Base-by-base conservation (phyloP, 2,329 filamentous ascomycete species). In the Sclerotiophoma versabilis region DNA sequence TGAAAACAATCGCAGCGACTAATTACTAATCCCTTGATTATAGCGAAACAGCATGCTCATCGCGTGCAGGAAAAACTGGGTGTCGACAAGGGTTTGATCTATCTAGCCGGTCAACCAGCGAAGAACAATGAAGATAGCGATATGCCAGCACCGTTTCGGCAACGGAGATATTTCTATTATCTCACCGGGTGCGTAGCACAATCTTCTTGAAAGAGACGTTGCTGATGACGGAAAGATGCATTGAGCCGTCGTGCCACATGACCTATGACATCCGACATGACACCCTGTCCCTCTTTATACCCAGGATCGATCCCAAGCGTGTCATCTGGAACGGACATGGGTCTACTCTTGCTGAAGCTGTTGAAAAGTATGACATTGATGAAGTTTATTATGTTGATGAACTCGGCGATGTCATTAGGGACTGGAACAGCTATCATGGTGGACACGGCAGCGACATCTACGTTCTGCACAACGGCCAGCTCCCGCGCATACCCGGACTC, bases 201-300 rank as follows among this genome's bases (percentile, higher is more conserved):
- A 5, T 20, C 3, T 5, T 29, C 11, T 1, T n/a, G 3, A 26
- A 20, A 19, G 14, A 3, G 17, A 23, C 2, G 4, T 42, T 41
- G 49, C 62, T 70, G 48, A 62, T 58, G 17, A 25, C 25, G 23
- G 26, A 32, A 67, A 76, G 72, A 34, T 71, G 50, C 19, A 76
- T 84, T 47, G 80, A 83, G 54, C 72, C 83, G 2, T 80, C 84
- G 60, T 86, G 82, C 62, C 75, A 80, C 51, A 63, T 87, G 33
- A 83, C 81, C 2, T 87, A 87, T 68, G 79, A 86, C 65, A 80
- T 86, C 56, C 72, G 74, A 26, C 76, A 76, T 10, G 88, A 93
- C 70, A 76, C 78, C 19, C 82, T 95, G 51, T 85, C 83, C 5
- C 83, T 93, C 23, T 95, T 89, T 83, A 86, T 93, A 41, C 89